A percentile compares a stretch with the other conserved stretches of the same genome.
phyloP scores from a whole-genome alignment of 495 filamentous ascomycete genomes.

The Apiosordaria backusii region DNA sequence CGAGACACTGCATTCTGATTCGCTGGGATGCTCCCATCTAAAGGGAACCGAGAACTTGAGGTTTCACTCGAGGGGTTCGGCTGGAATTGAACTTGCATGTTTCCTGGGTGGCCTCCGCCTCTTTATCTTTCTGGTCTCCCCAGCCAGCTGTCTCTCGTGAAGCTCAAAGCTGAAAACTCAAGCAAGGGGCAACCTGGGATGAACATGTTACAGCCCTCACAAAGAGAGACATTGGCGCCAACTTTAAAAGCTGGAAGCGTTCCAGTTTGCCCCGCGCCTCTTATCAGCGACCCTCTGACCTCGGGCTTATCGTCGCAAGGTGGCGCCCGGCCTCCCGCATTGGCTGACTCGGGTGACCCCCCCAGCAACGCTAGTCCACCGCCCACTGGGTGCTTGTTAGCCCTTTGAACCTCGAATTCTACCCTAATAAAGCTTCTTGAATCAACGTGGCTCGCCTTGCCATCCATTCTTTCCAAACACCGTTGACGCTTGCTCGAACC shows the following conservation, averaged over 20 bases:
- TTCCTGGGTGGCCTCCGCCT: not conserved
- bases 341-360: not conserved
- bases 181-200: not conserved
- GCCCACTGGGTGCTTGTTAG: not conserved
- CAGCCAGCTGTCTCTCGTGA: not conserved
- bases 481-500: not conserved
- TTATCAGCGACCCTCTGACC: not conserved
- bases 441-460: not conserved
- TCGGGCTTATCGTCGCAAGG: not conserved
- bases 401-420: not conserved
- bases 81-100: not conserved
- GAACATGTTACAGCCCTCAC: not conserved
- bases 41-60: not conserved
- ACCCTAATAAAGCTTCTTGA: not conserved
- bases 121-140: not conserved
- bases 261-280: not conserved
- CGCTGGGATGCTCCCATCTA: not conserved
- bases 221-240: not conserved
- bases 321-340: not conserved
- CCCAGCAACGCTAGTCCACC: constrained; percentile 2
- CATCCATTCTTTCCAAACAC: not conserved
- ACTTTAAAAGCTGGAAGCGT: not conserved
- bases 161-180: not conserved
- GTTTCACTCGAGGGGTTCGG: not conserved
- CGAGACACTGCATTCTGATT: not conserved